A percentile compares a stretch with the other conserved stretches of the same genome.
These are phyloP conservation scores for Chaetomiaceae sp. DNA, from an alignment of 2,329 filamentous ascomycete genomes.

Conservation along the genomic window DNA sequence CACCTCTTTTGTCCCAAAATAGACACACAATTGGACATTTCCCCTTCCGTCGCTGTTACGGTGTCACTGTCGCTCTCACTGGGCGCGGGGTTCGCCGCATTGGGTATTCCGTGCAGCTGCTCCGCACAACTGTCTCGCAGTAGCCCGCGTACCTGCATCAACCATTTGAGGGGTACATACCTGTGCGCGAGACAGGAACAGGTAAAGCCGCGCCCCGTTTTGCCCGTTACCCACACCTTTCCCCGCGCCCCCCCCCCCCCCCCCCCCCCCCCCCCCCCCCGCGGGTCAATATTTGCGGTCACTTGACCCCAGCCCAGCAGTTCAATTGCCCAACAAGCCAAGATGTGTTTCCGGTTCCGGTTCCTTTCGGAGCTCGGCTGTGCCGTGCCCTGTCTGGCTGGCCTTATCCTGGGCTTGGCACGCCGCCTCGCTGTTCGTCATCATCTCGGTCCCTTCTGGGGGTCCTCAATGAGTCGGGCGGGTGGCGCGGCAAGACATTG, in stretches of 20 bases:
- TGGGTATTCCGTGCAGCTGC: not conserved
- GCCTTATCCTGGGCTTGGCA: not conserved
- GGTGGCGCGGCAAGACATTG: not conserved
- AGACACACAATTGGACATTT: not conserved
- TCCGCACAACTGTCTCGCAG: not conserved
- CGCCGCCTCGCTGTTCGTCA: not conserved
- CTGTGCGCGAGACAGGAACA: conserved; percentile 13
- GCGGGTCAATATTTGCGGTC: conserved; percentile 8
- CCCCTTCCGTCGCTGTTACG: not conserved
- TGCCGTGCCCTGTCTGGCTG: not conserved
- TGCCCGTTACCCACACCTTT: too few relatives aligned
- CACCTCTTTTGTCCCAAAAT: not conserved
- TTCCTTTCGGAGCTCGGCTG: not conserved
- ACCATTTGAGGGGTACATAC: not conserved
- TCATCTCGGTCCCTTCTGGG: not conserved
- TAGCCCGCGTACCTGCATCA: not conserved
- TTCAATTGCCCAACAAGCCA: not conserved
- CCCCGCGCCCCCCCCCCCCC: too few relatives aligned
- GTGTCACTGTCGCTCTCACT: not conserved
- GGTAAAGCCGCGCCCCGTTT: too few relatives aligned
- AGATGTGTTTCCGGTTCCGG: too few relatives aligned
- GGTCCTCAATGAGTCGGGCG: not conserved
- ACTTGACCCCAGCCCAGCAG: conserved; percentile 3
- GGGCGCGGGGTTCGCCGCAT: not conserved
- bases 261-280: too few relatives aligned